A percentile compares a stretch with the other conserved stretches of the same genome.
Conservation (phyloP, 2,329 filamentous ascomycete species). For the Phyllosticta citrichinensis region DNA sequence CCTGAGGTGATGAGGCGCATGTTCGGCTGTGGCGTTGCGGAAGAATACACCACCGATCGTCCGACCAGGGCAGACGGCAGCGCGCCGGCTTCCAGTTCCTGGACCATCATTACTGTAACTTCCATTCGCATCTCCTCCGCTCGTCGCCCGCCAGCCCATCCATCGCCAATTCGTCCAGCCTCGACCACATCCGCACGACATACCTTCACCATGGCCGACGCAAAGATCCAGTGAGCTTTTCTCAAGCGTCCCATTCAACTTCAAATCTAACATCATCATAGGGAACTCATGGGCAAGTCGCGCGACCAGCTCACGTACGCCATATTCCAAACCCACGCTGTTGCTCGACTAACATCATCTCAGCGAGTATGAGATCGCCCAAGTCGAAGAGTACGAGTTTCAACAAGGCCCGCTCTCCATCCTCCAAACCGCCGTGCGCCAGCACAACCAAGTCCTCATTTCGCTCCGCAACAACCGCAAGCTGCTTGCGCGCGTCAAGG, state of each 20-base stretch:
- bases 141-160: neutral
- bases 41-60: neutral
- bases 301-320: constrained; percentile 85
- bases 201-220: constrained; percentile 20
- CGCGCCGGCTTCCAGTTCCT: too few relatives aligned
- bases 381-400: constrained; percentile 71
- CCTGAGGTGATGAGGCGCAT: neutral
- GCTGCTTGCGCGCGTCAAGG: constrained; percentile 92
- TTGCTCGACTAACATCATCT: constrained; percentile 2
- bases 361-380: constrained; percentile 84
- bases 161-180: neutral
- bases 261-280: constrained; percentile 32
- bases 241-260: neutral
- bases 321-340: constrained; percentile 10
- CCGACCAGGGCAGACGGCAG: neutral
- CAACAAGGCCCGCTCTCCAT: constrained; percentile 78
- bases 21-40: neutral
- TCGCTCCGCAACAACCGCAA: constrained; percentile 98
- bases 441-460: constrained; percentile 91
- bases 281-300: constrained; percentile 81
- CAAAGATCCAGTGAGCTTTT: constrained; percentile 33
- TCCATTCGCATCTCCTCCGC: neutral
- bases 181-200: neutral
- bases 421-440: constrained; percentile 90
- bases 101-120: neutral